Percentiles rank a stretch among this genome's conserved stretches.
Conservation (phyloP, 139 green algal species). For the Chlorella ohadii region DNA sequence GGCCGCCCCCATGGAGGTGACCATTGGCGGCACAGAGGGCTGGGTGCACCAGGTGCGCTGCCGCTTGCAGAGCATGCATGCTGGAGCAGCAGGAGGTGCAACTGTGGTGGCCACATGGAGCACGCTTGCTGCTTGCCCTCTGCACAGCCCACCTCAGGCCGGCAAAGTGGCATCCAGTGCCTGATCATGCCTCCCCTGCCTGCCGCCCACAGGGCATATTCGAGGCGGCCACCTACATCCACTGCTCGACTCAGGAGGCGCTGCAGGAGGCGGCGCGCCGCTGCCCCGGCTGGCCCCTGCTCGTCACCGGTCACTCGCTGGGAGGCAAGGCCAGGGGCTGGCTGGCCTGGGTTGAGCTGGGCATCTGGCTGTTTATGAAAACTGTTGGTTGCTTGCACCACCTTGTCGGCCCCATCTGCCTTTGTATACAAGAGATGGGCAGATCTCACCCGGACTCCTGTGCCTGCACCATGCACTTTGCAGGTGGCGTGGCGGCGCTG, state of each 20-base stretch:
- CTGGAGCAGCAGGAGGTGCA: background rate
- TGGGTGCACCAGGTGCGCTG: constrained; percentile 43
- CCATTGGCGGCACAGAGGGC: constrained; percentile 42
- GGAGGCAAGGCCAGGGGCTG: constrained; percentile 24
- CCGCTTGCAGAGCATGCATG: background rate
- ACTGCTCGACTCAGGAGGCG: constrained; percentile 58
- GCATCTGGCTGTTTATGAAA: too few species aligned
- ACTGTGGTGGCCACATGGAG: background rate
- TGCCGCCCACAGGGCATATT: constrained; percentile 49
- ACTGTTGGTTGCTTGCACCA: too few species aligned
- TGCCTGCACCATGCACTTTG: background rate
- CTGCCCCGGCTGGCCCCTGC: constrained; percentile 61
- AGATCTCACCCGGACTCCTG: too few species aligned
- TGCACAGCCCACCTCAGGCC: background rate
- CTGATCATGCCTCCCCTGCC: background rate
- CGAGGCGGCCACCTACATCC: constrained; percentile 59
- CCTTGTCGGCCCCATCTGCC: too few species aligned
- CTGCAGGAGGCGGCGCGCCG: constrained; percentile 40
- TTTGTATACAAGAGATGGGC: too few species aligned
- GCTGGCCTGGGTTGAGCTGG: too few species aligned
- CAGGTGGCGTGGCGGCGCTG: constrained; percentile 57
- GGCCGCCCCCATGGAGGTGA: constrained; percentile 51
- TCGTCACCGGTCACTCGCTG: constrained; percentile 62
- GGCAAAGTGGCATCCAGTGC: background rate
- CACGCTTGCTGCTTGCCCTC: background rate